Base-by-base conservation (phyloP, 805 yeast genomes). In the Candida ponderosae region DNA sequence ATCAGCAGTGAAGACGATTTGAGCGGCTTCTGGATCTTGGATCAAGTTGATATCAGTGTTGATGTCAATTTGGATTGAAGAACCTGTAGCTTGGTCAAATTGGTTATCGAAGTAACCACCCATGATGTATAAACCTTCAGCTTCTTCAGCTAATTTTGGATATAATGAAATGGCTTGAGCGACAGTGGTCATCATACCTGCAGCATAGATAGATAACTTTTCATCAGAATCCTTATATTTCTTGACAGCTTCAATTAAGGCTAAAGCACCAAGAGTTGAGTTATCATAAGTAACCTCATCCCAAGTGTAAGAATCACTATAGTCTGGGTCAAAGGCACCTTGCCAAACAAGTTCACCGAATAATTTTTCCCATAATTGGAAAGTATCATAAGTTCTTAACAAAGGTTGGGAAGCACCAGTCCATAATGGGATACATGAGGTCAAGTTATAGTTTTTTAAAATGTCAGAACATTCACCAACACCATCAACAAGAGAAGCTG, bases 11-110 rank as follows among this genome's bases (percentile, higher is more conserved):
- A 65, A 42, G n/a, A 57, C 65, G 10, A 62, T 63, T 46, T 65
- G 67, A 26, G 71, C 70, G 15, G 66, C 70, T 48, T 65, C 71
- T 13, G 72, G 70, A 44, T 65, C 72, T 43, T 60, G 62, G 40
- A 65, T 63, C 36, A 65, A 47, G 50, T 66, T 65, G 50, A 66
- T 62, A 43, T 66, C 70, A 29, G 68, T 62, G 53, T 62, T 60
- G 44, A 65, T 53, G 43, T 65, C 70, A 34, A 58, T 54, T 18
- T 59, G 50, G 31, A 57, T 53, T 23, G 59, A 40, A 28, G 47
- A 34, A 30, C 59, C 61, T 14, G 50, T 44, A 24, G 60, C 64
- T 35, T 59, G 62, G 4, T 61, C 63, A 36, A 56, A 59, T 47
- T 65, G 69, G 31, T 47, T 58, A 48, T 66, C 72, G 36, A 63